Percentiles rank a stretch among this genome's conserved stretches.
phyloP scores from a whole-genome alignment of 2,329 filamentous ascomycete genomes.

The Coleophoma crateriformis region DNA sequence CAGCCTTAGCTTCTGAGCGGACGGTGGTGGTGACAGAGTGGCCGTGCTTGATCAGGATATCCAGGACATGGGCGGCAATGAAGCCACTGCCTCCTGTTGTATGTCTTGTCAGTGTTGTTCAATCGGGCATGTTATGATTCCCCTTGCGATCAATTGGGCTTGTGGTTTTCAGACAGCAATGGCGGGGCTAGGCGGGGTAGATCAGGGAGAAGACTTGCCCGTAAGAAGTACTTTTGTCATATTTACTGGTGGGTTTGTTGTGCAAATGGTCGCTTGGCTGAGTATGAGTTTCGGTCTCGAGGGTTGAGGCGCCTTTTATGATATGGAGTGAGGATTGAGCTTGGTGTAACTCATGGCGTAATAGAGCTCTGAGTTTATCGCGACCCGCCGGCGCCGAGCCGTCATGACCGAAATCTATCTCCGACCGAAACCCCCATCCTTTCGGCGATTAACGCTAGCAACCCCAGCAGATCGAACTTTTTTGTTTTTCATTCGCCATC shows the following conservation, averaged over 20 bases:
- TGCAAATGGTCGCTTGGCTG: neutral
- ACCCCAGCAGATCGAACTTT: too few species aligned
- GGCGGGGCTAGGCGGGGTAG: constrained; percentile 11
- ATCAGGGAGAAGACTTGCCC: constrained; percentile 4
- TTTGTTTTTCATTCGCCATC: neutral
- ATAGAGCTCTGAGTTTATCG: too few species aligned
- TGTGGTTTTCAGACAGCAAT: neutral
- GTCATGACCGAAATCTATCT: too few species aligned
- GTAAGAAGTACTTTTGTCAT: constrained; percentile 19
- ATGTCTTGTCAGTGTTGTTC: neutral
- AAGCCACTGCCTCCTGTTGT: constrained; percentile 43
- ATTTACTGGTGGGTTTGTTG: neutral
- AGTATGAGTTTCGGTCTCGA: too few species aligned
- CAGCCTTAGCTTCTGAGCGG: constrained; percentile 41
- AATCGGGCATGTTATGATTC: neutral
- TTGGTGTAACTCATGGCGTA: too few species aligned
- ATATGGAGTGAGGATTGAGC: too few species aligned
- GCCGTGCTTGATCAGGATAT: constrained; percentile 34
- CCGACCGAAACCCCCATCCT: too few species aligned
- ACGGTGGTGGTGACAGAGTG: constrained; percentile 38
- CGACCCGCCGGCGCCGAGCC: too few species aligned
- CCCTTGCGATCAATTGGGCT: neutral
- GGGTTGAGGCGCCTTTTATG: too few species aligned
- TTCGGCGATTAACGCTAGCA: too few species aligned
- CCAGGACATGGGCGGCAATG: constrained; percentile 47